Evolutionary conservation across 2,329 filamentous ascomycete genomes (phyloP).

Genomic region (Diaporthe ilicicola): DNA sequence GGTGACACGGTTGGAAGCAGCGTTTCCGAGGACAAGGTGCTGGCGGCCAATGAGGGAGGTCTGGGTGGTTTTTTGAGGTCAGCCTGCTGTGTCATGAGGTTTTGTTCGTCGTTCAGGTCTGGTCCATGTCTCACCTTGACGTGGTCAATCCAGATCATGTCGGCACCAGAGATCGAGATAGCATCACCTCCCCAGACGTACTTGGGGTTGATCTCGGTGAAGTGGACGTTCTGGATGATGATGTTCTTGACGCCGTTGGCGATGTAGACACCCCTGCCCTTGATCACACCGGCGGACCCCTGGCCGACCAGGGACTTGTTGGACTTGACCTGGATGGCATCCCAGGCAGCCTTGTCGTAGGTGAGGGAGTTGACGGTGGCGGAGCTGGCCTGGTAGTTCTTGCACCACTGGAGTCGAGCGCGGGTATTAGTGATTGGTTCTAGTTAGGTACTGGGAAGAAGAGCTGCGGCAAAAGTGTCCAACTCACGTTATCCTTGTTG

Average conservation of each 20-base stretch:
- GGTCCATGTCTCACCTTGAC: conserved; percentile 23
- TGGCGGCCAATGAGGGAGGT: conserved; percentile 67
- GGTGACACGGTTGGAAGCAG: conserved; percentile 57
- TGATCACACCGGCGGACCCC: conserved; percentile 62
- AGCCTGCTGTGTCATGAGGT: background rate
- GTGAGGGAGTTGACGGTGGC: conserved; percentile 51
- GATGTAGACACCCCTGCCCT: conserved; percentile 64
- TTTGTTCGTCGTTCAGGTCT: too few species aligned
- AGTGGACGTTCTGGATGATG: conserved; percentile 67
- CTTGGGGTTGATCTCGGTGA: conserved; percentile 64
- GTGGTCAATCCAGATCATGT: conserved; percentile 33
- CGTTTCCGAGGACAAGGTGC: conserved; percentile 45
- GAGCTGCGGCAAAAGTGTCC: too few species aligned
- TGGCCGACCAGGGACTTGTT: conserved; percentile 67
- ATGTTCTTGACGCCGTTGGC: conserved; percentile 59
- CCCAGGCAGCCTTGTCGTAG: conserved; percentile 60
- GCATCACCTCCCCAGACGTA: conserved; percentile 69
- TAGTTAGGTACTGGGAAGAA: background rate
- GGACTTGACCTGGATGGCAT: conserved; percentile 60
- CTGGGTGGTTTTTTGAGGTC: conserved; percentile 50
- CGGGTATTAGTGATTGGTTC: background rate
- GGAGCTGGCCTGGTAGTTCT: conserved; percentile 63
- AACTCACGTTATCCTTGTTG: conserved; percentile 56
- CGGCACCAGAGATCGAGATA: conserved; percentile 57
- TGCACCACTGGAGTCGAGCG: conserved; percentile 54